Evolutionary conservation across 2,329 filamentous ascomycete species (phyloP).

Genomic region (Trichoderma cornu-damae): DNA sequence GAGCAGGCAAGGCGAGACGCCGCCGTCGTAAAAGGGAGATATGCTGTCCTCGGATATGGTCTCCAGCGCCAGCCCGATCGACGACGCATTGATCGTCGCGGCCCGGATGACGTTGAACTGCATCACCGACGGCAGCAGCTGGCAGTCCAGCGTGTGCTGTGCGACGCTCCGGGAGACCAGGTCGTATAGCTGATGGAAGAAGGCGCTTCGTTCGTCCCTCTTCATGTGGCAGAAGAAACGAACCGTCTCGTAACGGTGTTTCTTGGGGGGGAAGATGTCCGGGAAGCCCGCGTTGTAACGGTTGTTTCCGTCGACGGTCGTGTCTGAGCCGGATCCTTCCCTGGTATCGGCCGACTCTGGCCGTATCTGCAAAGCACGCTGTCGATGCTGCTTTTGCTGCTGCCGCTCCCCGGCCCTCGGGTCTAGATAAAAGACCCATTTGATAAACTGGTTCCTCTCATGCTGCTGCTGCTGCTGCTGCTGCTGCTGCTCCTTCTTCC

Average conservation of each 20-base stretch:
- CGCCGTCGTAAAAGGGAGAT: constrained; percentile 1
- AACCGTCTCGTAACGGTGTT: not conserved
- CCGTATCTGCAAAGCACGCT: not conserved
- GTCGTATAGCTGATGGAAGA: constrained; percentile 5
- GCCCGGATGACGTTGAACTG: constrained; percentile 14
- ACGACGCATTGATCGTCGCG: not conserved
- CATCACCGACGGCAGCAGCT: constrained; percentile 13
- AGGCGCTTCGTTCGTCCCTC: not conserved
- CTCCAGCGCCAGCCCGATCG: not conserved
- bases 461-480: not conserved
- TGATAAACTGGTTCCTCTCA: not conserved
- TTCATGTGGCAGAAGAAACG: constrained; percentile 3
- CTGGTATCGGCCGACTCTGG: not conserved
- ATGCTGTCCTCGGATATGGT: not conserved
- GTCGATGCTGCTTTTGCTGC: not conserved
- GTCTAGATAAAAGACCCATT: constrained; percentile 13
- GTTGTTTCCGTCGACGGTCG: not conserved
- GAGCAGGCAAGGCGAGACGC: not conserved
- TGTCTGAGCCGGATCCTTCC: not conserved
- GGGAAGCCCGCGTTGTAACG: not conserved
- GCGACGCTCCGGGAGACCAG: constrained; percentile 1
- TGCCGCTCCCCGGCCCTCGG: not conserved
- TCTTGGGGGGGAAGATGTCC: not conserved
- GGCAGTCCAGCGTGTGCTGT: not conserved
- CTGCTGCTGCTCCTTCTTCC: not conserved